Percentiles rank a stretch among this genome's conserved stretches.
phyloP scores from a whole-genome alignment of 495 filamentous ascomycete genomes.

The Neurospora sublineolata region DNA sequence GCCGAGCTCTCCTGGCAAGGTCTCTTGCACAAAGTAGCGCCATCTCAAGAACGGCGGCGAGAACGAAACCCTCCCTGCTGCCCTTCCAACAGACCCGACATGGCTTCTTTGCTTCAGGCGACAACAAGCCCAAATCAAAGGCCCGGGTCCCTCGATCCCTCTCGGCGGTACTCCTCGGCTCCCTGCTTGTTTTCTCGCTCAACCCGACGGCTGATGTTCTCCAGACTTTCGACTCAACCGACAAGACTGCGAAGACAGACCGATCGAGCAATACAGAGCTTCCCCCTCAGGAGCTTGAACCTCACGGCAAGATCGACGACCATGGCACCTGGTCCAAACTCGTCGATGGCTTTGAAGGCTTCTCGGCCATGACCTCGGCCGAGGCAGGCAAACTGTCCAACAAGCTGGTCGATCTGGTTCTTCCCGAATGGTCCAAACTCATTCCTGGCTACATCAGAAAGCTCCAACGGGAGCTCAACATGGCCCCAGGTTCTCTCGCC shows the following conservation, averaged over 20 bases:
- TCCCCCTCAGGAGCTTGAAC: conserved; percentile 2
- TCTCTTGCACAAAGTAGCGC: neutral
- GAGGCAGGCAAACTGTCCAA: conserved; percentile 53
- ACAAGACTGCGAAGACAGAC: neutral
- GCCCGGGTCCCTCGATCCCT: conserved; percentile 5
- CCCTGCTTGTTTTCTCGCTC: conserved; percentile 30
- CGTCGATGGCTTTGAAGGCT: conserved; percentile 44
- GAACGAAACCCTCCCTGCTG: neutral
- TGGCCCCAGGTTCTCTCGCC: conserved; percentile 75
- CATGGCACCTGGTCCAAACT: conserved; percentile 49
- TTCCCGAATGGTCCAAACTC: conserved; percentile 70
- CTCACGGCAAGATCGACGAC: conserved; percentile 2
- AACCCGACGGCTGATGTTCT: conserved; percentile 30
- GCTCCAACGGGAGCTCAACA: conserved; percentile 76
- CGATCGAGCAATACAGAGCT: neutral
- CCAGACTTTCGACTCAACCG: conserved; percentile 14
- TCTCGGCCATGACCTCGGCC: conserved; percentile 38
- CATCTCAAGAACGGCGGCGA: neutral
- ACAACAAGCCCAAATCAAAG: conserved; percentile 4
- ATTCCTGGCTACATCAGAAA: conserved; percentile 72
- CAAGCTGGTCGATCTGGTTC: conserved; percentile 53
- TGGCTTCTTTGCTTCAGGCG: conserved; percentile 6
- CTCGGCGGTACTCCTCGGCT: conserved; percentile 22
- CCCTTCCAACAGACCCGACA: conserved; percentile 2
- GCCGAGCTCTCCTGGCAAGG: neutral